Evolutionary conservation across 805 yeast genomes (phyloP).

Genomic region (Hanseniaspora hatyaiensis): DNA sequence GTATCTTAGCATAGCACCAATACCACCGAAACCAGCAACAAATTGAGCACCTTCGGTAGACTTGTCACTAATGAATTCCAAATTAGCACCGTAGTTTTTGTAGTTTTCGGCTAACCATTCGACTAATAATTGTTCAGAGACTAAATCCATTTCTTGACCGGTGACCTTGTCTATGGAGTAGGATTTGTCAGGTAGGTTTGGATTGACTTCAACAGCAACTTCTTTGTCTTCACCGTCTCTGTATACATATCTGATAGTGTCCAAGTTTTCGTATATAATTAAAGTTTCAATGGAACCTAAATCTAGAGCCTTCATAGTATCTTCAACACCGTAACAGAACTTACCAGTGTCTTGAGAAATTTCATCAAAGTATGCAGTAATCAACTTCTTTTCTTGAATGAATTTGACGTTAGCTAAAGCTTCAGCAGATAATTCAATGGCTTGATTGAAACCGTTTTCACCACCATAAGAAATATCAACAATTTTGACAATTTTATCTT

Average conservation of each 20-base stretch:
- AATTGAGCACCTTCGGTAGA: slow-evolving; percentile 98
- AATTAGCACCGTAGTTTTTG: slow-evolving; percentile 82
- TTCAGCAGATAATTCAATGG: slow-evolving; percentile 94
- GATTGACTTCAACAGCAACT: slow-evolving; percentile 59
- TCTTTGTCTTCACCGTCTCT: slow-evolving; percentile 74
- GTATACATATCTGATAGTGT: slow-evolving; percentile 68
- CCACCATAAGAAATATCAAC: slow-evolving; percentile 99
- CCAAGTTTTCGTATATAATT: slow-evolving; percentile 87
- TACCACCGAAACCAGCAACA: slow-evolving; percentile 96
- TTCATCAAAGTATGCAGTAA: slow-evolving; percentile 87
- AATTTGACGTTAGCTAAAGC: slow-evolving; percentile 93
- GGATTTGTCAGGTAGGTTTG: slow-evolving; percentile 61
- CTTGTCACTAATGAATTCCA: slow-evolving; percentile 93
- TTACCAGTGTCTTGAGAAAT: slow-evolving; percentile 95
- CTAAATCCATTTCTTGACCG: slow-evolving; percentile 84
- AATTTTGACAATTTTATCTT: slow-evolving; percentile 73
- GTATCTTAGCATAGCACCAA: slow-evolving; percentile 92
- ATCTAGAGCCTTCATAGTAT: slow-evolving; percentile 90
- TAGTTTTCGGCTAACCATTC: slow-evolving; percentile 99
- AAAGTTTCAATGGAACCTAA: slow-evolving; percentile 90
- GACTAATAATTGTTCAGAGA: slow-evolving; percentile 70
- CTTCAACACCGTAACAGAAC: slow-evolving; percentile 95
- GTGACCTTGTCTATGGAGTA: slow-evolving; percentile 70
- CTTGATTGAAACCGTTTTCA: slow-evolving; percentile 98
- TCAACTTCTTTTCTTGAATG: slow-evolving; percentile 93